Evolutionary conservation across 345 rosid genomes (phyloP).

Genomic region (Aurinia saxatilis): DNA sequence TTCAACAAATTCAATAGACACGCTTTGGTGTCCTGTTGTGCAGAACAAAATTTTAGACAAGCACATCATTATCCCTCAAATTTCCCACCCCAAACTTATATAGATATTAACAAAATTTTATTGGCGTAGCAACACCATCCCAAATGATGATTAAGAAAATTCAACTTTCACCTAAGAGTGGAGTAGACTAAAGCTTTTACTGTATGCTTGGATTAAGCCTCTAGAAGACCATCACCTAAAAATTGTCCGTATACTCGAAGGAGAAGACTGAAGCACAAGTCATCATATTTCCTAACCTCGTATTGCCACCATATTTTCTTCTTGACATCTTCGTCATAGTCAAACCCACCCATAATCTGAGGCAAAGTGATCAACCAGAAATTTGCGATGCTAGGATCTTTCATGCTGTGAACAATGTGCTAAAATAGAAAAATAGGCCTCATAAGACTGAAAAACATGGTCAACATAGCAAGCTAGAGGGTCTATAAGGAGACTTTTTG

Average conservation of each 20-base stretch:
- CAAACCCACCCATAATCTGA: slow-evolving; percentile 74
- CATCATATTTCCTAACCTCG: slow-evolving; percentile 58
- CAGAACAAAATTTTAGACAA: neutral
- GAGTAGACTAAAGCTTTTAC: neutral
- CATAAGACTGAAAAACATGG: neutral
- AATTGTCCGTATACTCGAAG: neutral
- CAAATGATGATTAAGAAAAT: neutral
- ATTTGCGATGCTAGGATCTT: slow-evolving; percentile 90
- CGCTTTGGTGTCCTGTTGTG: neutral
- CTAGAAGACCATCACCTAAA: slow-evolving; percentile 8
- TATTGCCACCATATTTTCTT: slow-evolving; percentile 92
- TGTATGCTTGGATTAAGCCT: neutral
- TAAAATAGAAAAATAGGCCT: slow-evolving; percentile 32
- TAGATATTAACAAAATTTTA: neutral
- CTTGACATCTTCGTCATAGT: slow-evolving; percentile 77
- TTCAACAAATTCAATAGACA: neutral
- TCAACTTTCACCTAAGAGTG: neutral
- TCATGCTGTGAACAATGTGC: slow-evolving; percentile 96
- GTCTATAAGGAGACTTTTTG: neutral
- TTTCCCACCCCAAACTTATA: neutral
- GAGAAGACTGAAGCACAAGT: neutral
- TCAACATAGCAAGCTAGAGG: slow-evolving; percentile 3
- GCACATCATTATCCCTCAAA: neutral
- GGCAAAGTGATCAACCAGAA: slow-evolving; percentile 93
- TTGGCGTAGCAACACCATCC: neutral